Conservation (phyloP, 2,329 filamentous ascomycete genomes). For the Aspergillus calidoustus region DNA sequence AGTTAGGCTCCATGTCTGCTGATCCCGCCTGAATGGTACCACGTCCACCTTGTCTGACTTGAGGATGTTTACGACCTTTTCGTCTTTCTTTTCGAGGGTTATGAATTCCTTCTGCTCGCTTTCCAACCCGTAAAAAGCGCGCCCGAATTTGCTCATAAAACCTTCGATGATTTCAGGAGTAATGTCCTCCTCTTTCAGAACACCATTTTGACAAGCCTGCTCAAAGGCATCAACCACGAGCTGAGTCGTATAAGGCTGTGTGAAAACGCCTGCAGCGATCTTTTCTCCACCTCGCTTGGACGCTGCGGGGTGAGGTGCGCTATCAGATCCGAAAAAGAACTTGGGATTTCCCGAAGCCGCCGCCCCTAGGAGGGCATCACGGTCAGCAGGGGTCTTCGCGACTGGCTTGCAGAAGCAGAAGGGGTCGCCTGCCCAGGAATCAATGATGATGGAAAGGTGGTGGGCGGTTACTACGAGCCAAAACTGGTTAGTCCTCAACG, state of each 20-base stretch:
- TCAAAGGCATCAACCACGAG: constrained; percentile 64
- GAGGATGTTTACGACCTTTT: constrained; percentile 60
- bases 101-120: constrained; percentile 56
- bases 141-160: constrained; percentile 62
- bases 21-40: constrained; percentile 67
- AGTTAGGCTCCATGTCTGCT: constrained; percentile 53
- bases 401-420: constrained; percentile 82
- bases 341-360: constrained; percentile 59
- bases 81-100: constrained; percentile 60
- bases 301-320: constrained; percentile 66
- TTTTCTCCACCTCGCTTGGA: constrained; percentile 60
- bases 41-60: constrained; percentile 63
- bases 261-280: constrained; percentile 64
- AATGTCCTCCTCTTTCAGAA: constrained; percentile 59
- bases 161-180: constrained; percentile 59
- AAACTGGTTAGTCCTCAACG: not conserved
- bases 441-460: constrained; percentile 78
- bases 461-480: constrained; percentile 69
- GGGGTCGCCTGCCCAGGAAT: constrained; percentile 73
- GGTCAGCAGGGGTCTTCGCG: constrained; percentile 72
- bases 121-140: constrained; percentile 62
- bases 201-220: constrained; percentile 57
- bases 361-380: constrained; percentile 71
- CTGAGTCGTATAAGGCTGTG: constrained; percentile 63
- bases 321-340: constrained; percentile 74